A percentile compares a stretch with the other conserved stretches of the same genome.
Evolutionary conservation across 1,139 yeast genomes (phyloP).

Genomic region (Yamadazyma spencermartinsiae): DNA sequence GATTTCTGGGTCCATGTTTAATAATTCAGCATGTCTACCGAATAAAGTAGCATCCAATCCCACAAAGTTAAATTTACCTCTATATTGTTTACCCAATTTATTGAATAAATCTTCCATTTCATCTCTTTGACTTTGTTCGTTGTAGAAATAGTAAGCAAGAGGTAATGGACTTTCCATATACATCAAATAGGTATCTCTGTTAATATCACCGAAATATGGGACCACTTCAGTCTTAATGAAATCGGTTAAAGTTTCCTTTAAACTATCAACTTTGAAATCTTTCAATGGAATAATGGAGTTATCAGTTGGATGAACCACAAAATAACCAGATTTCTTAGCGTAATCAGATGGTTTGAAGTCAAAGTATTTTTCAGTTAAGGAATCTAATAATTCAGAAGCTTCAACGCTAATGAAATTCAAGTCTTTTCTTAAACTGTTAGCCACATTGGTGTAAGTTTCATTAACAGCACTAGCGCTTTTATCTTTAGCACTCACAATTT

Average conservation of each 20-base stretch:
- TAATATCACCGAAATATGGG: slow-evolving; percentile 90
- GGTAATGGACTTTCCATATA: slow-evolving; percentile 78
- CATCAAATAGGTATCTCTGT: slow-evolving; percentile 73
- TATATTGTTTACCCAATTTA: slow-evolving; percentile 68
- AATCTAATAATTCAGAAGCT: slow-evolving; percentile 33
- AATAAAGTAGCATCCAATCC: slow-evolving; percentile 79
- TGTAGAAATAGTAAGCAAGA: slow-evolving; percentile 85
- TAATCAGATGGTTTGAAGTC: slow-evolving; percentile 21
- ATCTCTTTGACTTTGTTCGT: slow-evolving; percentile 63
- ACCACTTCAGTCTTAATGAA: slow-evolving; percentile 71
- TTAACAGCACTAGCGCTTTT: slow-evolving; percentile 32
- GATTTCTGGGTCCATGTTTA: slow-evolving; percentile 76
- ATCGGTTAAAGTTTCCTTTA: slow-evolving; percentile 39
- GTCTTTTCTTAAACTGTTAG: slow-evolving; percentile 60
- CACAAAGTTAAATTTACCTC: slow-evolving; percentile 85
- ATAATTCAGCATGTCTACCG: slow-evolving; percentile 87
- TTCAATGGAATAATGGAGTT: slow-evolving; percentile 31
- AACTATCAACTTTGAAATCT: slow-evolving; percentile 17
- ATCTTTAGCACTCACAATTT: slow-evolving; percentile 38
- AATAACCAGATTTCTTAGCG: slow-evolving; percentile 29
- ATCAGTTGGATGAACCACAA: slow-evolving; percentile 40
- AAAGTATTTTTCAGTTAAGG: slow-evolving; percentile 24
- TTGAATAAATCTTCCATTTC: slow-evolving; percentile 52
- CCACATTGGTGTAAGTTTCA: slow-evolving; percentile 54
- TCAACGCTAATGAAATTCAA: slow-evolving; percentile 59